Evolutionary conservation across 2,329 filamentous ascomycete genomes (phyloP).

Genomic region (Colletotrichum limetticola): DNA sequence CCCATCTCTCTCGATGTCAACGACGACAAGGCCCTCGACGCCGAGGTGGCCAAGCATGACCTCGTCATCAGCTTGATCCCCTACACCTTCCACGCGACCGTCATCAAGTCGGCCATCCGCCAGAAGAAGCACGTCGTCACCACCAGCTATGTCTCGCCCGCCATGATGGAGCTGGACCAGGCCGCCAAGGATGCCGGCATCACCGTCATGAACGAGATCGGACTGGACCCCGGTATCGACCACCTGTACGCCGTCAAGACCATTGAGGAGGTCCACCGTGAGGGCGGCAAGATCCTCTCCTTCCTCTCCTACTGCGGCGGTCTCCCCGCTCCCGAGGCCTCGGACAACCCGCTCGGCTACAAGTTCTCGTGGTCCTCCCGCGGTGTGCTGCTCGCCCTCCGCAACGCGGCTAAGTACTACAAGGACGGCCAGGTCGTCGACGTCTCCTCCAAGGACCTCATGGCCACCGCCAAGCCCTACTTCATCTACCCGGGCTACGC

Average conservation of each 20-base stretch:
- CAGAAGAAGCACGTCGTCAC: slow-evolving; percentile 97
- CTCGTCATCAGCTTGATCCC: slow-evolving; percentile 87
- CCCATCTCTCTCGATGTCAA: slow-evolving; percentile 88
- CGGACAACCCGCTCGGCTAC: slow-evolving; percentile 91
- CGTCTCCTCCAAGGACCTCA: slow-evolving; percentile 74
- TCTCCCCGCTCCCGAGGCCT: slow-evolving; percentile 76
- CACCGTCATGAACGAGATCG: slow-evolving; percentile 98
- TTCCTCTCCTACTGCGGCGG: slow-evolving; percentile 91
- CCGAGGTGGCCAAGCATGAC: slow-evolving; percentile 82
- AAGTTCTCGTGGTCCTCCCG: slow-evolving; percentile 87
- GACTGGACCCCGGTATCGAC: slow-evolving; percentile 69
- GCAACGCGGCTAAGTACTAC: slow-evolving; percentile 87
- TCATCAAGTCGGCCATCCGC: slow-evolving; percentile 93
- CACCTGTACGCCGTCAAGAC: slow-evolving; percentile 86
- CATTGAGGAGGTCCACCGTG: slow-evolving; percentile 87
- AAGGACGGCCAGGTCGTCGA: slow-evolving; percentile 80
- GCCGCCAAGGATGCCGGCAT: slow-evolving; percentile 90
- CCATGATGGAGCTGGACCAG: slow-evolving; percentile 89
- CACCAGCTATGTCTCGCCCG: slow-evolving; percentile 91
- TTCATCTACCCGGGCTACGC: slow-evolving; percentile 89
- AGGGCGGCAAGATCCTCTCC: slow-evolving; percentile 83
- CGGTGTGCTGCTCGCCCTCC: slow-evolving; percentile 87
- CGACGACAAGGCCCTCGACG: slow-evolving; percentile 80
- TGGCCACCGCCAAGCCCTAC: slow-evolving; percentile 90
- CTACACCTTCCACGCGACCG: slow-evolving; percentile 87